Evolutionary conservation across 2,329 filamentous ascomycete species (phyloP).

Genomic region (Colletotrichum musae): DNA sequence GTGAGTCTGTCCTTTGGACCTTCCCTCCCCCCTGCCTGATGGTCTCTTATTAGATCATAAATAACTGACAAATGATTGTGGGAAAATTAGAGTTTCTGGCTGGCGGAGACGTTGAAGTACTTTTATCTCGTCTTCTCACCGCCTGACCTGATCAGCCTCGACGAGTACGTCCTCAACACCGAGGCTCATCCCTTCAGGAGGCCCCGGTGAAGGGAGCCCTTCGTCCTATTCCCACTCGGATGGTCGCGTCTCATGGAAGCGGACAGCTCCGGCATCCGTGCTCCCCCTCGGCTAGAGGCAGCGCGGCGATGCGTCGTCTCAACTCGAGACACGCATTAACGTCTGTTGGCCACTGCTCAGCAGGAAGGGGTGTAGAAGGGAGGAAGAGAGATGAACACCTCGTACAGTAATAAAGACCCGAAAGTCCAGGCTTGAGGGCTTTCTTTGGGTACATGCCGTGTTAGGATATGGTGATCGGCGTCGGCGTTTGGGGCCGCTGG

Average conservation of each 20-base stretch:
- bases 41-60: too few relatives aligned
- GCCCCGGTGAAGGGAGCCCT: constrained; percentile 1
- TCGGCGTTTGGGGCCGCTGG: too few relatives aligned
- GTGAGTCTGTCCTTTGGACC: constrained; percentile 30
- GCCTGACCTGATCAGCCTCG: constrained; percentile 73
- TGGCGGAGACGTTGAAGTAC: constrained; percentile 82
- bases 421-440: too few relatives aligned
- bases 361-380: too few relatives aligned
- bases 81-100: constrained; percentile 74
- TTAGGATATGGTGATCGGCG: too few relatives aligned
- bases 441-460: too few relatives aligned
- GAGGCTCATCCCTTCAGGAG: constrained; percentile 63
- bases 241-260: too few relatives aligned
- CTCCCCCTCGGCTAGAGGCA: not conserved
- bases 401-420: not conserved
- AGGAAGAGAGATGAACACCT: constrained; percentile 8
- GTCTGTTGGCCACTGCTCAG: not conserved
- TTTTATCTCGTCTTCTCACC: constrained; percentile 81
- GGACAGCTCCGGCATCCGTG: not conserved
- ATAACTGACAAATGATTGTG: constrained; percentile 1
- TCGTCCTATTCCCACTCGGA: too few relatives aligned
- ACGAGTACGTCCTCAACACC: constrained; percentile 76
- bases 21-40: too few relatives aligned
- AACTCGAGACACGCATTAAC: not conserved
- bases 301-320: not conserved